Base-by-base conservation (phyloP, 768 basidiomycete species). In the Lactifluus echinatus region DNA sequence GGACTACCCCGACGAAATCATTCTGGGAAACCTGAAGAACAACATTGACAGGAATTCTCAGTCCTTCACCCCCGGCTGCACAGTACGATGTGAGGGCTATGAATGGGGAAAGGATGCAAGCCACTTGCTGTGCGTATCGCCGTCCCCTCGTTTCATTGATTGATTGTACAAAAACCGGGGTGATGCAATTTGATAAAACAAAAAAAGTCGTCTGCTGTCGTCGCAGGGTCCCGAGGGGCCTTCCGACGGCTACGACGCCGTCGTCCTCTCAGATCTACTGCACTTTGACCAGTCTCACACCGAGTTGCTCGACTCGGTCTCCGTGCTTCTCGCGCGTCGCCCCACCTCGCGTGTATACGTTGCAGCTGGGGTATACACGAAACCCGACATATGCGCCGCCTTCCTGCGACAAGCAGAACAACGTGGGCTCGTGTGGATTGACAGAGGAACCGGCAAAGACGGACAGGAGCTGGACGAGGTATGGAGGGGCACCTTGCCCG, bases 221-320 rank as follows among this genome's bases (percentile, higher is more conserved):
- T 17, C 53, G 21, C 49, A 48, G 53, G 37, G 19, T 10, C 21
- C 2, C 19, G 5, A 24, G 7, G n/a, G 3, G 8, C 46, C n/a
- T 15, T 37, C 36, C 33, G 37, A 45, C 19, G 72, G 73, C 0
- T 87, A 76, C 66, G 84, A 87, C 62, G 63, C 78, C 17, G 72
- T 88, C 49, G 77, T 89, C 55, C 74, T 86, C 46, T 87, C 84
- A 2, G 86, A 89, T 70, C 73, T 90, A 11, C 74, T 89, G 24
- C 84, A 87, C 68, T 87, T 88, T 66, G 73, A 80, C 65, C 63
- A 64, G 52, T 84, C 81, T 42, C 87, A 87, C 66, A 75, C 73
- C 55, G 75, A 68, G 21, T 75, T 87, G 36, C 66, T 88, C 24
- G 59, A 67, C 4, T 83, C 85, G 7, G 66, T 84, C 19, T 64